Conservation (phyloP, 2,329 filamentous ascomycete species). For the Alternaria conjuncta region DNA sequence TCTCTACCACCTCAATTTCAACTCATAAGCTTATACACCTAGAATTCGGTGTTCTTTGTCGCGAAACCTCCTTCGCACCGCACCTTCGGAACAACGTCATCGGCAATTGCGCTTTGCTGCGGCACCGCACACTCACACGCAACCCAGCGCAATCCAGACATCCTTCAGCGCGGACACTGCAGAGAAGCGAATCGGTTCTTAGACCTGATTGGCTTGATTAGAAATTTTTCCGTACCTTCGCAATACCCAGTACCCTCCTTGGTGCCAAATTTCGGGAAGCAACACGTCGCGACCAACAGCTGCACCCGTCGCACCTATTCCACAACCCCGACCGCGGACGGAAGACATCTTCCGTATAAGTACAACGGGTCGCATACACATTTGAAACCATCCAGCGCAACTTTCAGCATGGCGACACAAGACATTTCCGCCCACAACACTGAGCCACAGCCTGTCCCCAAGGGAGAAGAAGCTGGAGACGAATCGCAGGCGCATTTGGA, state of each 20-base stretch:
- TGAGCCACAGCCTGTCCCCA: conserved; percentile 43
- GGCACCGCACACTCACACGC: conserved; percentile 4
- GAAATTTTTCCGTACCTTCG: conserved; percentile 10
- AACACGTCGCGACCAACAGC: conserved; percentile 8
- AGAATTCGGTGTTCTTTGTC: conserved; percentile 25
- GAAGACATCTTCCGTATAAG: conserved; percentile 21
- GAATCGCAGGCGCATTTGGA: conserved; percentile 35
- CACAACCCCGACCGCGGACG: conserved; percentile 18
- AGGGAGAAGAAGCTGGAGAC: conserved; percentile 31
- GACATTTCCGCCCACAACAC: conserved; percentile 31
- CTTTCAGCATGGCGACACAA: conserved; percentile 35
- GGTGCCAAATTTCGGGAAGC: neutral
- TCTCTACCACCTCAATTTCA: conserved; percentile 20
- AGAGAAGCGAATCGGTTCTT: neutral
- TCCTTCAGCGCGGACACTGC: neutral
- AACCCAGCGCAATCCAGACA: conserved; percentile 3
- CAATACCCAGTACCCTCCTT: conserved; percentile 3
- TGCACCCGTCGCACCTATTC: conserved; percentile 18
- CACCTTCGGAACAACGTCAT: conserved; percentile 26
- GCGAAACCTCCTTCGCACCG: conserved; percentile 21
- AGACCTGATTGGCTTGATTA: conserved; percentile 2
- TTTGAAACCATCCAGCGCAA: neutral
- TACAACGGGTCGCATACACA: conserved; percentile 1
- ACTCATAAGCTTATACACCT: conserved; percentile 15
- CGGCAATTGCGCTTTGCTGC: conserved; percentile 12